Evolutionary conservation across 805 yeast species (phyloP), one percentile per base, ranked within the genome.

Genomic region (Saccharomycopsis guyanensis): DNA sequence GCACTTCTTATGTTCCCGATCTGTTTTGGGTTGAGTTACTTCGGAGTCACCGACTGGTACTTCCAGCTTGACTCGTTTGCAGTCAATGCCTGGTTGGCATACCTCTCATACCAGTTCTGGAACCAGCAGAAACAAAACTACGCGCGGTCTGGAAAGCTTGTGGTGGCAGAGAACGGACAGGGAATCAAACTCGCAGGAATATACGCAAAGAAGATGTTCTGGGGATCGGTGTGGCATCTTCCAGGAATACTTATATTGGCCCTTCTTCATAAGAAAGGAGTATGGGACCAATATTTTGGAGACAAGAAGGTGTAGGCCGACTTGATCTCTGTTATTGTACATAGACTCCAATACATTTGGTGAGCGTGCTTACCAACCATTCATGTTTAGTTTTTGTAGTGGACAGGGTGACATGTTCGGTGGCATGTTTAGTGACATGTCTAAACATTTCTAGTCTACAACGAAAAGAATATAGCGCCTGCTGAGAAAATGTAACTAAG

Each of bases 221-320:
- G 96, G 95, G 86, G 94, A 34, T 83, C 95, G 23, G 96, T 93
- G 1, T 78, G 91, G 80, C 97, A 93, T 56, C 66, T 93, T 39
- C 98, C 99, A 0, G 89, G 84, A 0, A 82, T 94, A 13, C 67
- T 93, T 45, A 82, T 88, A 16, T 67, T 93, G 50, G 97, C 97
- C 1, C 91, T 93, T 88, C 62, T 93, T 43, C 97, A 93, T 64
- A 93, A 93, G 65, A 82, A 82, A 61, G 96, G 96, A 4, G 87
- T 88, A 60, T 91, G 97, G 97, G 95, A 88, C 59, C 72, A 85
- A 70, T 56, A 81, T 22, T 69, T 70, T 42, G 68, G 63, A 13
- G 49, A 54, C 3, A 63, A 57, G 10, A 57, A 60, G 32, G 13
- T 13, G 12, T n/a, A n/a, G n/a, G n/a, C n/a, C n/a, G n/a, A n/a